phyloP scores from a whole-genome alignment of 2,329 filamentous ascomycete genomes.

The Aureobasidium sp. region DNA sequence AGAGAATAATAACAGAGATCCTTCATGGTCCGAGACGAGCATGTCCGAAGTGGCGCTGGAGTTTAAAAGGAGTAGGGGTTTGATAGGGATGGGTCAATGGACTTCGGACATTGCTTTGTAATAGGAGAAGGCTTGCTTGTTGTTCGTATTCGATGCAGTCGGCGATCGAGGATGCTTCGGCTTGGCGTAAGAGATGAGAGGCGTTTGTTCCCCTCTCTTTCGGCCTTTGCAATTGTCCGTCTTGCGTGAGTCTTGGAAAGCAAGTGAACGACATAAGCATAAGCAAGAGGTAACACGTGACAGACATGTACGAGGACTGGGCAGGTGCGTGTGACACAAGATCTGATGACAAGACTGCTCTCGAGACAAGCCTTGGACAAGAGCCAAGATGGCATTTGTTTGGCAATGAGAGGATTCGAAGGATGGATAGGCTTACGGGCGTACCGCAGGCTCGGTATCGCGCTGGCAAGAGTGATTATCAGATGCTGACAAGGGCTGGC shows the following conservation, averaged over 20 bases:
- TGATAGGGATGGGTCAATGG: not conserved
- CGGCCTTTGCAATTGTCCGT: too few relatives aligned
- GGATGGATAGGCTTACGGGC: constrained; percentile 1
- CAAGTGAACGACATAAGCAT: not conserved
- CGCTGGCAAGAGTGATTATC: not conserved
- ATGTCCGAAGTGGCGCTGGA: not conserved
- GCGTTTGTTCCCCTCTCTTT: not conserved
- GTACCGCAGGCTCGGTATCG: not conserved
- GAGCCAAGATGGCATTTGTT: not conserved
- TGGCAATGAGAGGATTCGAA: not conserved
- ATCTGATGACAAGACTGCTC: not conserved
- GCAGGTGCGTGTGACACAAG: not conserved
- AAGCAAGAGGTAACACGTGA: not conserved
- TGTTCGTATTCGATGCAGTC: not conserved
- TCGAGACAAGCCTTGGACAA: not conserved
- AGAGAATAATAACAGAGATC: not conserved
- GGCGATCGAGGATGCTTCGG: not conserved
- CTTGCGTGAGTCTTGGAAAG: not conserved
- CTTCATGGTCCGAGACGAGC: not conserved
- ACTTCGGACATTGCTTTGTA: not conserved
- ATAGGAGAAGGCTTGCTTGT: not conserved
- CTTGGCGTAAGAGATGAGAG: not conserved
- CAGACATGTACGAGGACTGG: not conserved
- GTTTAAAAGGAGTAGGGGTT: not conserved
- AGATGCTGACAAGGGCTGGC: not conserved